Conservation (phyloP, 2,329 filamentous ascomycete species). For the Raffaelea ambrosiae region DNA sequence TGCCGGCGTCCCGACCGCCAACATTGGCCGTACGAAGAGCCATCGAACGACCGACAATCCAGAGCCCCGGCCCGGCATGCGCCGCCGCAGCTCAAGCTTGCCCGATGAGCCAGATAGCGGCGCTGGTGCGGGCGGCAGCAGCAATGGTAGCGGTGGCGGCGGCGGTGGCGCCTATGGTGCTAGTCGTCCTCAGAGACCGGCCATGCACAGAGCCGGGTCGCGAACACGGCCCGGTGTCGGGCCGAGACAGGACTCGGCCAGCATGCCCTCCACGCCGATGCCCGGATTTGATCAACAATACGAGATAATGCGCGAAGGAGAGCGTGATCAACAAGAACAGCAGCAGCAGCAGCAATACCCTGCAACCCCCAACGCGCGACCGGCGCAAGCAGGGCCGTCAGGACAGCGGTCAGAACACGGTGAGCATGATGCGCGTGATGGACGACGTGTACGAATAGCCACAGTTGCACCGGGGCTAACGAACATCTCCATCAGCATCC, state of each 20-base stretch:
- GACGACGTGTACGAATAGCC: background rate
- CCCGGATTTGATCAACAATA: slow-evolving; percentile 12
- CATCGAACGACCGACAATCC: slow-evolving; percentile 24
- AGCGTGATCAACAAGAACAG: too few species aligned
- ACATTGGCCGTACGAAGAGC: slow-evolving; percentile 36
- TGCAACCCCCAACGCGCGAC: too few species aligned
- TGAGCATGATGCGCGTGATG: too few species aligned
- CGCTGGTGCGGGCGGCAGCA: background rate
- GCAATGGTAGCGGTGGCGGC: background rate
- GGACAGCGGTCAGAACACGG: too few species aligned
- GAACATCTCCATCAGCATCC: too few species aligned
- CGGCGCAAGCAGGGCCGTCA: too few species aligned
- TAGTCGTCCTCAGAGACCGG: background rate
- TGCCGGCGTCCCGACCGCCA: slow-evolving; percentile 27
- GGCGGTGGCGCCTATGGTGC: background rate
- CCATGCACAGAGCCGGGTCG: background rate
- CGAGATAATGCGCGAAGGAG: slow-evolving; percentile 3
- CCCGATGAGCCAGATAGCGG: slow-evolving; percentile 18
- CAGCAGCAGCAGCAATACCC: too few species aligned
- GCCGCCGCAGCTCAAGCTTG: slow-evolving; percentile 23
- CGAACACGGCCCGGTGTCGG: background rate
- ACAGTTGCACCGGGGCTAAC: too few species aligned
- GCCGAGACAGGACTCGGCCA: background rate
- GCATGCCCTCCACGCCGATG: slow-evolving; percentile 3
- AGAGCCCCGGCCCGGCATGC: slow-evolving; percentile 12